Evolutionary conservation across 2,329 filamentous ascomycete genomes (phyloP).

Genomic region (Phialophora expanda): DNA sequence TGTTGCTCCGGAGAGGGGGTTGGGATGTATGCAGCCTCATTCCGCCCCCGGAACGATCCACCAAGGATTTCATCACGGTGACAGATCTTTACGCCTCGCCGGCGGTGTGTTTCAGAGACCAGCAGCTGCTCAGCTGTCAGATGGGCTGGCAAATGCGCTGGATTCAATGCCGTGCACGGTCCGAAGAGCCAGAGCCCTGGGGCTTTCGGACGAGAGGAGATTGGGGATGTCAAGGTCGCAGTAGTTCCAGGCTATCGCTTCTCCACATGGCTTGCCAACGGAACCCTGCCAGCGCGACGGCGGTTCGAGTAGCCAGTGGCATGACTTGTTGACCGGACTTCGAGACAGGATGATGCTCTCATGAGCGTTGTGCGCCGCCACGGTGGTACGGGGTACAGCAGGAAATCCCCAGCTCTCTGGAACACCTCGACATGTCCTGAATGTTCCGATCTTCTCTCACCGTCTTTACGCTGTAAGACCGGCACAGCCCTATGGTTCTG

Average conservation of each 20-base stretch:
- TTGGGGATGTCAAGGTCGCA: constrained; percentile 13
- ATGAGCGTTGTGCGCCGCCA: not conserved
- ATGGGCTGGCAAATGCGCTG: not conserved
- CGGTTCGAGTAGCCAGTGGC: not conserved
- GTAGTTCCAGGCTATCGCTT: not conserved
- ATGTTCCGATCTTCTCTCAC: constrained; percentile 14
- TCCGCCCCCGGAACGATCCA: not conserved
- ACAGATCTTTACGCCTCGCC: not conserved
- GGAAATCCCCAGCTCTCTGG: constrained; percentile 13
- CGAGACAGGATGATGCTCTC: not conserved
- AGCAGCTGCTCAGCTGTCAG: no score
- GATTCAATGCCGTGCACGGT: not conserved
- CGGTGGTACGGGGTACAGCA: constrained; percentile 19
- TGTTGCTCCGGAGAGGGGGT: not conserved
- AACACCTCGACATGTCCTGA: constrained; percentile 4
- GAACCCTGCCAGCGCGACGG: not conserved
- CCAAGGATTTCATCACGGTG: not conserved
- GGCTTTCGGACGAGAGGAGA: constrained; percentile 32
- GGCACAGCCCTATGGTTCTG: constrained; percentile 26
- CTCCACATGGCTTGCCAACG: constrained; percentile 1
- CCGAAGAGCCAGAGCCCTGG: constrained; percentile 5
- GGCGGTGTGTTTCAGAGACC: constrained; percentile 13
- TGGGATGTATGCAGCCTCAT: not conserved
- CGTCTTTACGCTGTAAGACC: constrained; percentile 24
- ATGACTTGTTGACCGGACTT: constrained; percentile 1